Base-by-base conservation (phyloP, 768 basidiomycete species). In the Gymnopilus dilepis region DNA sequence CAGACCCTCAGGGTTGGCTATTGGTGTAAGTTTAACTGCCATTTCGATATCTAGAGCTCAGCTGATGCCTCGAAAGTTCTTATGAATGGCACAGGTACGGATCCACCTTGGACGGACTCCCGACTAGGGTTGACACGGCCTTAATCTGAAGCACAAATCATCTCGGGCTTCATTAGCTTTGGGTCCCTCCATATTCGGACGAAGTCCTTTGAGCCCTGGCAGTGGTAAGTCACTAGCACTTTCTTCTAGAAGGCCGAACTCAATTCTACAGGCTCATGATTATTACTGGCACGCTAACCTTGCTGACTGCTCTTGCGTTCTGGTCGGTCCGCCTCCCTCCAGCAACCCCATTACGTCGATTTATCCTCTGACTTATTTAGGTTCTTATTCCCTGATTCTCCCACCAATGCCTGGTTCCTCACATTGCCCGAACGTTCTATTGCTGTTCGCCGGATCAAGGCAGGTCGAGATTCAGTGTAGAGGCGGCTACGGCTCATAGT, bases 361-460 rank as follows among this genome's bases (percentile, higher is more conserved):
- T 13, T 30, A 24, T 6, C 19, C 5, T 42, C 51, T 48, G 30
- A 30, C 38, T 50, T 55, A 55, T 41, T 54, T 56, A 88, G 86
- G 82, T 83, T 88, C 69, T 73, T 86, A 37, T 91, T 92, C 76
- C 90, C 90, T 0, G 86, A 91, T 70, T 90, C 88, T 5, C 90
- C 91, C 0, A 87, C 89, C 4, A 87, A 69, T 59, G 90, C 91
- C 17, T 86, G 87, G 86, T 92, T 92, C 76, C 77, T 92, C 51
- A 89, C 88, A 2, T 75, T 72, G 3, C 76, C 79, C n/a, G 91
- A 92, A 66, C 84, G 88, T 11, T 76, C 75, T 2, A 78, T 77
- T n/a, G 90, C 90, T 0, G 78, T 92, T 22, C 80, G 77, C 52
- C 83, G 90, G 7, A 82, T 92, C 60, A 87, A 87, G 78, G 87